Conservation (phyloP, 108 stramenopile species). For the Fragilaria crotonensis region DNA sequence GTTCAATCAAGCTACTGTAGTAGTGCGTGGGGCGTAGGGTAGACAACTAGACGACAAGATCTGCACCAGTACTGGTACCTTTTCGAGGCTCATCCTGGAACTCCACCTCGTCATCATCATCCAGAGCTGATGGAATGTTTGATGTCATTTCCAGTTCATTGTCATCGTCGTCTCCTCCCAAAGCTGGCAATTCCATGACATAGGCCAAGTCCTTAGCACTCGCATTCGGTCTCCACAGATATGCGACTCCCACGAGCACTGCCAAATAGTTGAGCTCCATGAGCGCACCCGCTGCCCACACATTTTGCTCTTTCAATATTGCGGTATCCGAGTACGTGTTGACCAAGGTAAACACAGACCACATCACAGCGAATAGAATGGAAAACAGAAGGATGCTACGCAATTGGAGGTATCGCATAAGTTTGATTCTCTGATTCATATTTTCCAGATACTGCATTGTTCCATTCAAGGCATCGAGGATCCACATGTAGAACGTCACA, state of each 20-base stretch:
- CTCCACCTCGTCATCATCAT: slow-evolving; percentile 19
- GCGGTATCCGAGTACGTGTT: slow-evolving; percentile 57
- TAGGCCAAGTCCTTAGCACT: slow-evolving; percentile 81
- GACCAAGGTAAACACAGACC: slow-evolving; percentile 76
- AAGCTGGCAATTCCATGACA: slow-evolving; percentile 76
- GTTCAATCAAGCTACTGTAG: too few species aligned
- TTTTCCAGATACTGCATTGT: slow-evolving; percentile 83
- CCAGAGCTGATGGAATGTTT: slow-evolving; percentile 32
- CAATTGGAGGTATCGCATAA: slow-evolving; percentile 69
- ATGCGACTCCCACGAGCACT: slow-evolving; percentile 58
- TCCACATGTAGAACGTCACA: slow-evolving; percentile 79
- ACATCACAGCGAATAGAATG: slow-evolving; percentile 68
- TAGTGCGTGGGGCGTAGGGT: too few species aligned
- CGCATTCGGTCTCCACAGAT: slow-evolving; percentile 71
- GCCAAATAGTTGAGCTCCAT: slow-evolving; percentile 77
- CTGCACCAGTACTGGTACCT: too few species aligned
- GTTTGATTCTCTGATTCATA: slow-evolving; percentile 71
- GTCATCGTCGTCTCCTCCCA: slow-evolving; percentile 43
- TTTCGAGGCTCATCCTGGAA: neutral
- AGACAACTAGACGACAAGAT: too few species aligned
- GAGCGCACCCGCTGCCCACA: slow-evolving; percentile 63
- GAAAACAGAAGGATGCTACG: slow-evolving; percentile 68
- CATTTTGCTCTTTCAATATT: slow-evolving; percentile 56
- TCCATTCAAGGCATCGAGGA: slow-evolving; percentile 66
- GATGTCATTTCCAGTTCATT: slow-evolving; percentile 21